Base-by-base conservation (phyloP, 2,329 filamentous ascomycete species). In the Ophiostoma pallidulum region DNA sequence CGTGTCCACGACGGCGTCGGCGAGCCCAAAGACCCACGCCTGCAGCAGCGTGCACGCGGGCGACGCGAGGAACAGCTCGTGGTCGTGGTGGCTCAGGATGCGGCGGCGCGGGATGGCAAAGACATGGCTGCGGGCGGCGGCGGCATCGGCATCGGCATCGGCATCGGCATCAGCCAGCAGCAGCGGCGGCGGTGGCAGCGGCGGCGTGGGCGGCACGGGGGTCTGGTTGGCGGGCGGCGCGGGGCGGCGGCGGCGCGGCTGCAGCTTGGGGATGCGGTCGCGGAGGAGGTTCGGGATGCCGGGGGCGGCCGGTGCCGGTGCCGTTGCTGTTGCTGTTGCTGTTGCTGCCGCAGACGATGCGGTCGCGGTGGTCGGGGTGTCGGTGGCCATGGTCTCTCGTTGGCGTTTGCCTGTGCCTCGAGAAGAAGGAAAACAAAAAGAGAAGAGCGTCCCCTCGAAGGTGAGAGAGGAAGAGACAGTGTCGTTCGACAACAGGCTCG, bases 11-110 rank as follows among this genome's bases (percentile, higher is more conserved):
- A 95, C 86, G 4, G 85, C 80, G 58, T 96, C 90, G 38, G 89
- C 82, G 19, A 98, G 78, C 9, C 78, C 77, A 64, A 95, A 96
- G 52, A 96, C 74, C 67, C 95, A 98, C 18, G 86, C 80, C 49
- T 86, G 70, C 37, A 98, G 75, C 35, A 97, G 75, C 8, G 72
- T 72, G 63, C 86, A 84, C 7, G 90, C 83, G 0, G 82, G 72
- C 0, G 90, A 96, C 1, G 77, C 68, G 16, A 89, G 74, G 59
- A 97, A 98, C 4, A 88, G 67, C 16, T 86, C 74, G 61, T 94
- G 90, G 56, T 98, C 92, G 41, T 77, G 70, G 2, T 72, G 72
- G 3, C 89, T 91, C 12, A 98, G 69, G 45, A 98, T 97, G 8
- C 90, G 78, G 51, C 90, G 77, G 12, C 73, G 77, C 1, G 92